A percentile compares a stretch with the other conserved stretches of the same genome.
These are phyloP conservation scores for Podosphaera xanthii DNA, from an alignment of 2,329 filamentous ascomycete genomes.

Conservation along the genomic window DNA sequence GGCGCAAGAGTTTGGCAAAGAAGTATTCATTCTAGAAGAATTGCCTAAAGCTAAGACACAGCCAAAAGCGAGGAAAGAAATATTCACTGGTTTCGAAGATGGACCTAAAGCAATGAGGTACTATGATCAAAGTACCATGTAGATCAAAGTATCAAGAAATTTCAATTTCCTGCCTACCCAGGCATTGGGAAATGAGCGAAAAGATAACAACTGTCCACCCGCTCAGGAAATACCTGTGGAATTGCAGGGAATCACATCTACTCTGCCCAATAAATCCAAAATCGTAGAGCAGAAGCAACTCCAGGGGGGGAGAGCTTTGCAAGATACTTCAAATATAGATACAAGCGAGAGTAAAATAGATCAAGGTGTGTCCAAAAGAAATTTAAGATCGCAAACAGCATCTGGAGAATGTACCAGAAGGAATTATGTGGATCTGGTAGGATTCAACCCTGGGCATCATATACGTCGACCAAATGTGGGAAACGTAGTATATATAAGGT, in stretches of 20 bases:
- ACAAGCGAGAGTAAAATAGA: not conserved
- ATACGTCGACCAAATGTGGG: not conserved
- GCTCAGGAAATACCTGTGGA: not conserved
- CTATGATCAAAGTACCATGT: not conserved
- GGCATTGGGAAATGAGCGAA: no score
- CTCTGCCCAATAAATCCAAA: not conserved
- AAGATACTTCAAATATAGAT: not conserved
- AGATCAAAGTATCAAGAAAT: not conserved
- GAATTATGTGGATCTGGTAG: not conserved
- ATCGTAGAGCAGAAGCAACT: not conserved
- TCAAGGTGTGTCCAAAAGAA: not conserved
- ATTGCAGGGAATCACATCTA: not conserved
- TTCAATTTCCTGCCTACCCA: not conserved
- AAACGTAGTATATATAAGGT: not conserved
- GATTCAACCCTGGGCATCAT: not conserved
- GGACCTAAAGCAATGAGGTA: not conserved
- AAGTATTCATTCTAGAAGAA: not conserved
- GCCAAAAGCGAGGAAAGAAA: not conserved
- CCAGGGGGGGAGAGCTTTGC: not conserved
- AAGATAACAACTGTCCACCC: not conserved
- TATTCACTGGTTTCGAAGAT: not conserved
- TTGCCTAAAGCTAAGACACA: not conserved
- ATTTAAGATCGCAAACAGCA: not conserved
- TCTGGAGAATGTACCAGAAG: not conserved
- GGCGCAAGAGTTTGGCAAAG: not conserved